Base-by-base conservation (phyloP, 164 flowering plant genomes). In the Vitis rotundifolia region DNA sequence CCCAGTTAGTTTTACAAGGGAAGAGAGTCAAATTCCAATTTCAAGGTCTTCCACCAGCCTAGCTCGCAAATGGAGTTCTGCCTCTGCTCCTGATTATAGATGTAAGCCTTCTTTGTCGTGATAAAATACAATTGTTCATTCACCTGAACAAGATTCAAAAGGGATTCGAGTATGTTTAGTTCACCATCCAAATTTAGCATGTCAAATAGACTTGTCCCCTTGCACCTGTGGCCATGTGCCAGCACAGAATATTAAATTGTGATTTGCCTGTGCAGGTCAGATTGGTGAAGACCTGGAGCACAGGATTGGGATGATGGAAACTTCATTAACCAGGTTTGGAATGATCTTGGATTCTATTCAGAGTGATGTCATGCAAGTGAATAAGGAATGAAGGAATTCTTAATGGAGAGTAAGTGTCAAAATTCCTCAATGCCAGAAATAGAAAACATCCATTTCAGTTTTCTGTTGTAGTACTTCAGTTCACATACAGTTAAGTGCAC, bases 341-440 rank as follows among this genome's bases (percentile, higher is more conserved):
- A 82, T 88, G 86, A 81, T 90, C 66, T 75, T 95, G 75, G 95
- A 93, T 70, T 93, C 99, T 76, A 79, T 95, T 72, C 98, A 93
- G 81, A 78, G 88, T 56, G 98, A 93, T 69, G 73, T 93, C 63
- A 87, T 95, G 87, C 98, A 95, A 88, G 88, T 82, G 55, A 91
- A 88, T 74, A 89, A 78, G 88, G 91, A 74, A 85, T 86, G 57
- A 92, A 91, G 77, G 97, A 93, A 75, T 72, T 86, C 26, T 75
- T 78, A 11, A 57, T 93, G 73, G 97, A 86, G 63, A 71, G 99
- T 93, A 75, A 90, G 98, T 80, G 47, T 49, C 63, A 16, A 18
- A 11, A 60, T 52, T 64, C 47, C 22, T 58, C 11, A 37, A 61
- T 11, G n/a, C 9, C 14, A 13, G 29, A 26, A 64, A 52, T 18